Evolutionary conservation across 495 filamentous ascomycete genomes (phyloP).

Genomic region (Terfezia claveryi): DNA sequence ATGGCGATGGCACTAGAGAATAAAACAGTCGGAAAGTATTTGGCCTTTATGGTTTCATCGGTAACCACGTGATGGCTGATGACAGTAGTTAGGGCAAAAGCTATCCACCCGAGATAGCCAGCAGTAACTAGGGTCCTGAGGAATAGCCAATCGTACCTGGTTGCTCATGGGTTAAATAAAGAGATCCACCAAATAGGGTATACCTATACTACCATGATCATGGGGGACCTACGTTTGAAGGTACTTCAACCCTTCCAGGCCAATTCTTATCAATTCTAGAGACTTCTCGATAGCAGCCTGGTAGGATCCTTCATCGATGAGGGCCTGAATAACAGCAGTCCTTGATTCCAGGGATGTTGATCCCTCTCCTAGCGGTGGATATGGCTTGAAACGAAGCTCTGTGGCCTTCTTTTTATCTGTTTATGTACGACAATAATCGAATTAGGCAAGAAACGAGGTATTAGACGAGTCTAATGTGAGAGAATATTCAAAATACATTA

Average conservation of each 20-base stretch:
- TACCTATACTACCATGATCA: background rate
- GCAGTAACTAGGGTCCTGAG: slow-evolving; percentile 70
- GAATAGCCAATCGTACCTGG: slow-evolving; percentile 81
- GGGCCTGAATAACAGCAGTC: slow-evolving; percentile 39
- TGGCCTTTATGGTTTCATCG: background rate
- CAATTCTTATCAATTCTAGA: slow-evolving; percentile 49
- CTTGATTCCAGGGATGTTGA: slow-evolving; percentile 43
- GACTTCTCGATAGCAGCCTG: slow-evolving; percentile 57
- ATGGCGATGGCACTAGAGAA: slow-evolving; percentile 56
- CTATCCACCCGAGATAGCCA: slow-evolving; percentile 95
- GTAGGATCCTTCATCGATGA: slow-evolving; percentile 44
- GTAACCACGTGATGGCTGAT: slow-evolving; percentile 77
- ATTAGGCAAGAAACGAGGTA: too few relatives aligned
- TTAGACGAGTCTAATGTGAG: too few relatives aligned
- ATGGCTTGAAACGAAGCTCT: slow-evolving; percentile 58
- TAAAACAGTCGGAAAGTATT: background rate
- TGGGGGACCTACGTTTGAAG: slow-evolving; percentile 44
- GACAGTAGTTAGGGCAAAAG: slow-evolving; percentile 79
- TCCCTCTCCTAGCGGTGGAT: slow-evolving; percentile 33
- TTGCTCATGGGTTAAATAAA: too few relatives aligned
- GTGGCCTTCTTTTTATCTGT: slow-evolving; percentile 47
- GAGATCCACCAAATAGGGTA: too few relatives aligned
- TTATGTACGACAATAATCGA: too few relatives aligned
- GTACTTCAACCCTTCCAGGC: slow-evolving; percentile 72
- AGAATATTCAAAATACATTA: background rate